Base-by-base conservation (phyloP, 495 filamentous ascomycete species). In the Clavariopsis aquatica region DNA sequence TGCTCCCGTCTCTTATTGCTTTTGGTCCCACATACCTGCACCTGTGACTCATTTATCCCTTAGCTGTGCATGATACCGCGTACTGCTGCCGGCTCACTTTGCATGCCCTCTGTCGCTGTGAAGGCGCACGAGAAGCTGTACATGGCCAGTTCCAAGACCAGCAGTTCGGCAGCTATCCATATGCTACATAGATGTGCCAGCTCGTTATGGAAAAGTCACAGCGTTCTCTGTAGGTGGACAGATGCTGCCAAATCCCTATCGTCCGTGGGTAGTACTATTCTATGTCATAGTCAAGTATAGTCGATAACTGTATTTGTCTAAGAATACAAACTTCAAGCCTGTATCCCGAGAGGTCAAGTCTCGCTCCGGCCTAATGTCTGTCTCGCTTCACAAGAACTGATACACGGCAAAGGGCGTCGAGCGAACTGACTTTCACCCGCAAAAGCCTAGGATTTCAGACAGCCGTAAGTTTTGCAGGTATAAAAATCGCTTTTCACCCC, bases 41-140 rank as follows among this genome's bases (percentile, higher is more conserved):
- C 10, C 23, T 24, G 27, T 60, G 57, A 60, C 57, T 60, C 57
- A 60, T 60, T 36, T 17, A 52, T 60, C 46, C 57, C 57, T 60
- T 60, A 23, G 2, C 12, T 20, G 12, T 60, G 46, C 57, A 60
- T 58, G 24, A 47, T 26, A 17, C 24, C 24, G 41, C 38, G 7
- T 9, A 10, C n/a, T 1, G 9, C 55, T 58, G n/a, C 23, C 31
- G 12, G 19, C 31, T 29, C 10, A 47, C 36, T 45, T 19, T 1
- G 26, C 3, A 13, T 6, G 9, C n/a, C 24, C 36, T 27, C 38
- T 5, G 24, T 26, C 28, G n/a, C 22, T 46, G 36, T 58, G 19
- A 8, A 17, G 15, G 2, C 8, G n/a, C 3, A 43, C 38, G 38
- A 43, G n/a, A n/a, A n/a, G n/a, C n/a, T 10, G 15, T 3, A 43